Base-by-base conservation (phyloP, 2,329 filamentous ascomycete genomes). In the Ophiosphaerella narmari region DNA sequence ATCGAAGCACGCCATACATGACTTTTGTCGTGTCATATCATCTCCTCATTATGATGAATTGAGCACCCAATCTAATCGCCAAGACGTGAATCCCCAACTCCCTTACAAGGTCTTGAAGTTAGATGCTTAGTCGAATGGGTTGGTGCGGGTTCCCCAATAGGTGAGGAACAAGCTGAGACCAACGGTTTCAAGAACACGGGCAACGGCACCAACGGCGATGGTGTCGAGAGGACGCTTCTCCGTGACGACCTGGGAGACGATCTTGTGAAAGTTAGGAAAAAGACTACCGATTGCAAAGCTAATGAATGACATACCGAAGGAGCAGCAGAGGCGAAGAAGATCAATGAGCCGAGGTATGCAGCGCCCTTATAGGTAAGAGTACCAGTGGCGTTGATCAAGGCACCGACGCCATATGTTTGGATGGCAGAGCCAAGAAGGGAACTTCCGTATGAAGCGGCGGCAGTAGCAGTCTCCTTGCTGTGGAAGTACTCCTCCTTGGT, bases 331-430 rank as follows among this genome's bases (percentile, higher is more conserved):
- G 93, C 93, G 60, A 91, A 83, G 83, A 97, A 97, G 81, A 97
- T 89, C 74, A 97, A 80, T 54, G 83, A 83, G 63, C 94, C 94
- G 54, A 97, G 82, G 80, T 97, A 97, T 48, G 93, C 91, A 57
- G 94, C 91, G 65, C 94, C 94, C 85, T 96, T 97, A 83, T 97
- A 97, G 79, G 85, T 91, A 59, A 97, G 82, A 46, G 93, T 97
- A 61, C 91, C 92, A 36, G 93, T 97, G 62, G 92, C 91, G 76
- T 97, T 97, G 82, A 75, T 74, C 46, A 96, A 80, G 55, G 91
- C 91, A 64, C 87, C 91, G 57, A 96, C 88, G 72, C 91, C 91
- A 71, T 96, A 96, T 56, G 88, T 85, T 81, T 96, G 91, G 54
- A 97, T 78, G 52, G 88, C 91, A 50, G 91, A 94, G 73, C 94